phyloP scores from a whole-genome alignment of 2,329 filamentous ascomycete genomes.

The Teratosphaeria epicoccoides region DNA sequence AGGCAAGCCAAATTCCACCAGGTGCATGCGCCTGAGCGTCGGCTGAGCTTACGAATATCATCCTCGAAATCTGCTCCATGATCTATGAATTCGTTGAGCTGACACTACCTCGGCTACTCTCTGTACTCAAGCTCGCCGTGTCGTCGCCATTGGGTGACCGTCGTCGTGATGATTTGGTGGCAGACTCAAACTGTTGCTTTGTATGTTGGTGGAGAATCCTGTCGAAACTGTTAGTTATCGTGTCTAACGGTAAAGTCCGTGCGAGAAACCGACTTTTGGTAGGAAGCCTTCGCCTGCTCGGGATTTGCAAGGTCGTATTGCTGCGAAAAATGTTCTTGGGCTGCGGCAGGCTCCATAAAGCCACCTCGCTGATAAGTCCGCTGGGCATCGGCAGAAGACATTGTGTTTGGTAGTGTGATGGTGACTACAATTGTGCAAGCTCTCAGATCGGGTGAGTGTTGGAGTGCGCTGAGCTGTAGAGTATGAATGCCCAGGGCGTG shows the following conservation, averaged over 20 bases:
- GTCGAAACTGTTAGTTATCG: not conserved
- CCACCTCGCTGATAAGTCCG: conserved; percentile 29
- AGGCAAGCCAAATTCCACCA: not conserved
- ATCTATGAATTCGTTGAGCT: conserved; percentile 16
- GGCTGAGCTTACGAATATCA: no score
- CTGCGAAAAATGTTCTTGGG: conserved; percentile 25
- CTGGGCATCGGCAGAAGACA: conserved; percentile 18
- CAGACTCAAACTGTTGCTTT: conserved; percentile 37
- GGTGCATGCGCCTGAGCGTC: no score
- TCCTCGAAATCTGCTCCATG: not conserved
- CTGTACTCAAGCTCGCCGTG: conserved; percentile 10
- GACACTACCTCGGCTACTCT: conserved; percentile 19
- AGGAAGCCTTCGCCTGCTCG: conserved; percentile 31
- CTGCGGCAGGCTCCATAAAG: conserved; percentile 32
- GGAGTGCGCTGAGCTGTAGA: not conserved
- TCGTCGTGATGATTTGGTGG: conserved; percentile 35
- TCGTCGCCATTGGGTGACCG: conserved; percentile 22
- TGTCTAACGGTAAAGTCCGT: not conserved
- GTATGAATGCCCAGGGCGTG: not conserved
- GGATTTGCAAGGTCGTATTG: conserved; percentile 34
- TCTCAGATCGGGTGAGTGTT: not conserved
- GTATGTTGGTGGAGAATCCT: conserved; percentile 43
- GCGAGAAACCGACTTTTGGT: conserved; percentile 32
- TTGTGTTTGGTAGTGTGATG: conserved; percentile 6
- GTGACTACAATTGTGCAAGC: not conserved